A percentile compares a stretch with the other conserved stretches of the same genome.
Evolutionary conservation across 441 rosid genomes (phyloP).

Genomic region (Pelargonium myrrhifolium): DNA sequence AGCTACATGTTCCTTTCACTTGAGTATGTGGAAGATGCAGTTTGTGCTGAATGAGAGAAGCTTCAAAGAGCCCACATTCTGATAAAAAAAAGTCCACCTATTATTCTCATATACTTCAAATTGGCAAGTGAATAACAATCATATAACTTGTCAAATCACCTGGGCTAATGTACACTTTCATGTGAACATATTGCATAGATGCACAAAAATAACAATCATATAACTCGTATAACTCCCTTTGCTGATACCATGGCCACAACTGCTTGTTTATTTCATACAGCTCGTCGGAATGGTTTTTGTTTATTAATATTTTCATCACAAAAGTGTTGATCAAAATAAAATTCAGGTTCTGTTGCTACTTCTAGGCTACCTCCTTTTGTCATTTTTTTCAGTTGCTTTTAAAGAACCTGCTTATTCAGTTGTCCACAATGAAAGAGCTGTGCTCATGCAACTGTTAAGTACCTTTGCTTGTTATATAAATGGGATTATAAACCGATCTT

Average conservation of each 20-base stretch:
- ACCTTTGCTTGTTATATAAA: neutral
- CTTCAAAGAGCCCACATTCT: neutral
- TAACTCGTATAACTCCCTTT: too few relatives aligned
- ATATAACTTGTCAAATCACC: neutral
- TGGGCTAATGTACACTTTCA: neutral
- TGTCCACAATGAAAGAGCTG: neutral
- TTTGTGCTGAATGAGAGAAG: conserved; percentile 3
- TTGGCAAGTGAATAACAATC: neutral
- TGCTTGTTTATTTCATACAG: neutral
- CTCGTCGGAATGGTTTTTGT: neutral
- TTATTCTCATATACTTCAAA: neutral
- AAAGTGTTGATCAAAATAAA: neutral
- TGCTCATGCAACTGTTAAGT: neutral
- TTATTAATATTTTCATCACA: neutral
- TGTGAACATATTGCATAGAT: neutral
- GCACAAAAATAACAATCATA: too few relatives aligned
- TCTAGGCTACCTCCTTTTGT: neutral
- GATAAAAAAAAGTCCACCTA: neutral
- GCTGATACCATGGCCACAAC: neutral
- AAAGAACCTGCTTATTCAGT: neutral
- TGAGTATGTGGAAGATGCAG: conserved; percentile 4
- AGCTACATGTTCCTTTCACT: neutral
- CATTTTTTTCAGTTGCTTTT: neutral
- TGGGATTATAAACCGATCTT: neutral
- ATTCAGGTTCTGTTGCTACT: neutral